Evolutionary conservation across 2,329 filamentous ascomycete genomes (phyloP).

Genomic region (Colletotrichum gloeosporioides): DNA sequence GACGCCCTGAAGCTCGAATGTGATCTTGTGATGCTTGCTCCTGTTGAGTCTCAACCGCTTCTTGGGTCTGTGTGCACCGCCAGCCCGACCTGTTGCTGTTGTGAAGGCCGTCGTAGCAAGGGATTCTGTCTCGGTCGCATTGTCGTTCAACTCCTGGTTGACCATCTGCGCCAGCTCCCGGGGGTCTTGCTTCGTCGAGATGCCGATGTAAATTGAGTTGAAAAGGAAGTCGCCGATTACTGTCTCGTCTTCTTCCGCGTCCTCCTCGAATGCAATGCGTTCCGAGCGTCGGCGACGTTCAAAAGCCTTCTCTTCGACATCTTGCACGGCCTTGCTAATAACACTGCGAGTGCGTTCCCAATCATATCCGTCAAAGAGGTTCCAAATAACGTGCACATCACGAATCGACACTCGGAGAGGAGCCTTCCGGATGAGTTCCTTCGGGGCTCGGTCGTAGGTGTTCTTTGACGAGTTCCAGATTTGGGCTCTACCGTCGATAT

Average conservation of each 20-base stretch:
- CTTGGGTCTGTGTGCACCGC: constrained; percentile 43
- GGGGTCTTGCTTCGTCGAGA: constrained; percentile 85
- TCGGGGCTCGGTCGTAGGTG: constrained; percentile 71
- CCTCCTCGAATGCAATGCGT: constrained; percentile 62
- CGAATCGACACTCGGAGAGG: constrained; percentile 80
- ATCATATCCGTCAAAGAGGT: constrained; percentile 96
- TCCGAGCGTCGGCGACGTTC: constrained; percentile 70
- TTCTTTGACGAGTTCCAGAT: constrained; percentile 83
- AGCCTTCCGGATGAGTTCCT: constrained; percentile 65
- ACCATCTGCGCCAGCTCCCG: constrained; percentile 82
- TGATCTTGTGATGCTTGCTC: constrained; percentile 93
- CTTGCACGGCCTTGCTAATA: constrained; percentile 86
- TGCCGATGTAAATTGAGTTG: constrained; percentile 97
- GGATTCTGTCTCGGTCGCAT: constrained; percentile 87
- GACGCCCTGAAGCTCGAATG: constrained; percentile 88
- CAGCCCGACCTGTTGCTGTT: constrained; percentile 58
- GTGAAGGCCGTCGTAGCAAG: constrained; percentile 78
- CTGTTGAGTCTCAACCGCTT: constrained; percentile 76
- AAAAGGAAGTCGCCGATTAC: constrained; percentile 95
- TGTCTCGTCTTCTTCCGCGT: constrained; percentile 80
- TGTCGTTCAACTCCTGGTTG: constrained; percentile 86
- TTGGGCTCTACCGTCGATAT: constrained; percentile 71
- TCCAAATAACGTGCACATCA: constrained; percentile 95
- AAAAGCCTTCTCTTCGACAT: constrained; percentile 82
- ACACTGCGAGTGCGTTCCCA: constrained; percentile 88